These are phyloP conservation scores for Dimargaris cristalligena DNA, from an alignment of 192 early-diverging fungal species.

Conservation along the genomic window DNA sequence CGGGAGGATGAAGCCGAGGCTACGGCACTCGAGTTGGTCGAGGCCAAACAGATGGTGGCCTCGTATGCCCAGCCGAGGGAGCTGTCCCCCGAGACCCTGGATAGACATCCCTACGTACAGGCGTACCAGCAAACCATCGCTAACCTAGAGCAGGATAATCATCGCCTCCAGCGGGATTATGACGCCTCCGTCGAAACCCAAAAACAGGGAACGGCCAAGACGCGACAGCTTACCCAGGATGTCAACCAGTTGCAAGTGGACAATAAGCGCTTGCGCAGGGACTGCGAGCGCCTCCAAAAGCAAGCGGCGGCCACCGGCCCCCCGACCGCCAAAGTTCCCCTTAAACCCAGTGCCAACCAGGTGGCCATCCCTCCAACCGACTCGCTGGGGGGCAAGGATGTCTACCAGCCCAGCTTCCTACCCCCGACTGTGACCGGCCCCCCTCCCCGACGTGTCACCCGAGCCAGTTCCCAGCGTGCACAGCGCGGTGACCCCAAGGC, in stretches of 20 bases:
- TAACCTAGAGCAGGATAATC: constrained; percentile 5
- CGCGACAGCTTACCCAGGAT: constrained; percentile 5
- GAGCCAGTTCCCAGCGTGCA: not conserved
- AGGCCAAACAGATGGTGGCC: constrained; percentile 14
- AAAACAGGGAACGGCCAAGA: constrained; percentile 9
- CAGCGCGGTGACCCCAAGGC: not conserved
- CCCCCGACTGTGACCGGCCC: not conserved
- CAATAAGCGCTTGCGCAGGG: not conserved
- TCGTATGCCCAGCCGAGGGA: constrained; percentile 5
- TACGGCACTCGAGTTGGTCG: not conserved
- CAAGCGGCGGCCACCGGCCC: not conserved
- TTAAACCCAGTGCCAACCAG: not conserved
- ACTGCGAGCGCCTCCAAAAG: not conserved
- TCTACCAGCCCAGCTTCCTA: too few species aligned
- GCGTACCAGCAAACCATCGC: constrained; percentile 11
- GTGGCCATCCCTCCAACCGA: constrained; percentile 4
- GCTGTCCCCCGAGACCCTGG: not conserved
- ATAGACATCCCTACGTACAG: not conserved
- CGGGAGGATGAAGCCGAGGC: not conserved
- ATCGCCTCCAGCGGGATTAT: constrained; percentile 8
- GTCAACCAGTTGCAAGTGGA: constrained; percentile 4
- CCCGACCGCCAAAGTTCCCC: not conserved
- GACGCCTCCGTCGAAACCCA: not conserved
- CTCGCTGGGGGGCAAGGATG: constrained; percentile 10
- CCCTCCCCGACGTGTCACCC: not conserved